These are phyloP conservation scores for Monosporascus sp. DNA, from an alignment of 2,329 filamentous ascomycete species.

Conservation along the genomic window DNA sequence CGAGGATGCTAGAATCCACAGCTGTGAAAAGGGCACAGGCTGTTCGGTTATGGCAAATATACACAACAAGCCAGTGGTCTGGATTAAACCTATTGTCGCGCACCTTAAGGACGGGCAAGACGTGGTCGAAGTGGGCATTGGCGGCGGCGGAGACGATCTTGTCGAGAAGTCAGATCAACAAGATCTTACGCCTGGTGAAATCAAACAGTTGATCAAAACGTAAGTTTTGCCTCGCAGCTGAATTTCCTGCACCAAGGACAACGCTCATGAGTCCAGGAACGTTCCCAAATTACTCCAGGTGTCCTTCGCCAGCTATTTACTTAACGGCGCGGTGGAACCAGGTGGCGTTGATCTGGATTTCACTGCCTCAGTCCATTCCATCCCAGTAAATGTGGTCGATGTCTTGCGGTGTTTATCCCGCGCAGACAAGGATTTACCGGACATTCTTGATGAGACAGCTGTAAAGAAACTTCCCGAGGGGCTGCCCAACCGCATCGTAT, in stretches of 20 bases:
- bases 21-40: slow-evolving; percentile 70
- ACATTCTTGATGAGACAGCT: slow-evolving; percentile 8
- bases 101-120: slow-evolving; percentile 55
- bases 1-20: slow-evolving; percentile 65
- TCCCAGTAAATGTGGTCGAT: neutral
- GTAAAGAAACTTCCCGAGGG: neutral
- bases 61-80: slow-evolving; percentile 53
- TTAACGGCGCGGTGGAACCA: neutral
- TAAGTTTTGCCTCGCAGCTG: slow-evolving; percentile 19
- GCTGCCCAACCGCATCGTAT: slow-evolving; percentile 46
- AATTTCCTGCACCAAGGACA: neutral
- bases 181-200: slow-evolving; percentile 44
- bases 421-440: slow-evolving; percentile 4
- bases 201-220: slow-evolving; percentile 43
- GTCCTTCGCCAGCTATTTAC: neutral
- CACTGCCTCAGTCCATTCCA: neutral
- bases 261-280: neutral
- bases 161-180: slow-evolving; percentile 64
- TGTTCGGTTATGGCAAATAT: slow-evolving; percentile 46
- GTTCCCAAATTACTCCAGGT: neutral
- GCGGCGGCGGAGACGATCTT: slow-evolving; percentile 74
- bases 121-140: slow-evolving; percentile 68
- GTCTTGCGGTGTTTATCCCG: neutral
- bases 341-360: neutral
- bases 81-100: slow-evolving; percentile 73